Evolutionary conservation across 2,329 filamentous ascomycete species (phyloP).

Genomic region (Fusarium hainanense): DNA sequence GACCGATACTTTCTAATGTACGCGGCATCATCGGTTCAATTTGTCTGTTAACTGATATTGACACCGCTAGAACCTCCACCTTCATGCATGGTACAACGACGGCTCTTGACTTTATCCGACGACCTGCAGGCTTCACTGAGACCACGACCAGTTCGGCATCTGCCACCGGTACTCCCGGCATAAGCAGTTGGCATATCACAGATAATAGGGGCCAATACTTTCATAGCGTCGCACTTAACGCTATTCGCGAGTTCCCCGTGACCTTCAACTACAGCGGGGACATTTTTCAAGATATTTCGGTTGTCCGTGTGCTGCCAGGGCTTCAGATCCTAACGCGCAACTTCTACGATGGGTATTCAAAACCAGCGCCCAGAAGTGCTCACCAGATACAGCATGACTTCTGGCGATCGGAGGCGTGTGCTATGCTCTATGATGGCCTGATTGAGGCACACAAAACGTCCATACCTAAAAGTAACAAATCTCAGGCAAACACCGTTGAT

Average conservation of each 20-base stretch:
- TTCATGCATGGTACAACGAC: conserved; percentile 2
- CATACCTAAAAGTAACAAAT: rapidly evolving
- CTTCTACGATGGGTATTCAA: background rate
- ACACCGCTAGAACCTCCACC: background rate
- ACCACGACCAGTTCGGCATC: background rate
- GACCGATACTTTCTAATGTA: conserved; percentile 17
- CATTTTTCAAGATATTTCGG: background rate
- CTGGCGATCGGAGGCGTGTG: background rate
- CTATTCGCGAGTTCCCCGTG: conserved; percentile 1
- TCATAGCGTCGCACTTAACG: conserved; percentile 6
- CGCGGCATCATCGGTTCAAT: rapidly evolving
- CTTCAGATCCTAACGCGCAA: background rate
- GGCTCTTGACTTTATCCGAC: rapidly evolving
- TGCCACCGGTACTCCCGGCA: rapidly evolving
- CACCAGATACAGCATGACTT: background rate
- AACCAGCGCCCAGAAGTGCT: background rate
- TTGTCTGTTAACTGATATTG: rapidly evolving
- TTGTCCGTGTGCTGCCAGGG: background rate
- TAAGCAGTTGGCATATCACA: conserved; percentile 1
- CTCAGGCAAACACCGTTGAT: rapidly evolving
- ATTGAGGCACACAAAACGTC: background rate
- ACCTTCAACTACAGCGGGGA: background rate
- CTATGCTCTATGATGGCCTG: background rate
- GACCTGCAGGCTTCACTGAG: background rate
- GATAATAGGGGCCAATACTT: background rate